Evolutionary conservation across 352 stramenopile genomes (phyloP).

Genomic region (Aphanomyces astaci): DNA sequence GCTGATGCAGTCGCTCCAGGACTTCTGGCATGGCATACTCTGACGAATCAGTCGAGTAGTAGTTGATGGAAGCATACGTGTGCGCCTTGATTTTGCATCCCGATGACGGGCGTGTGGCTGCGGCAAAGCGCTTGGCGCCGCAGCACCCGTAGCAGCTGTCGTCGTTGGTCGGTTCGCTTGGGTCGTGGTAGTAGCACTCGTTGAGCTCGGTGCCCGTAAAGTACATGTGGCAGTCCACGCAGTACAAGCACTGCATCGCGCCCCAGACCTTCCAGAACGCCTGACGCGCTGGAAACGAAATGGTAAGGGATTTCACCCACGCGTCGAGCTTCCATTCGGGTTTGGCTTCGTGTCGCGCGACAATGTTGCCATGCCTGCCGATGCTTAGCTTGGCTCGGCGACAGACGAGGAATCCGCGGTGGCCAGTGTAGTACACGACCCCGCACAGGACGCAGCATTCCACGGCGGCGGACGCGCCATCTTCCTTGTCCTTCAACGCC

Average conservation of each 20-base stretch:
- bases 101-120: not conserved
- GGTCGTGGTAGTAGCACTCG: not conserved
- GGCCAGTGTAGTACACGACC: slow-evolving; percentile 32
- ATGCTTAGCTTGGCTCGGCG: slow-evolving; percentile 34
- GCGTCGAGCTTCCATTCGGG: slow-evolving; percentile 37
- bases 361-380: slow-evolving; percentile 41
- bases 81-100: not conserved
- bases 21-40: not conserved
- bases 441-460: slow-evolving; percentile 42
- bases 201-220: slow-evolving; percentile 7
- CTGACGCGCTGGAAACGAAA: not conserved
- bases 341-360: slow-evolving; percentile 38
- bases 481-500: slow-evolving; percentile 25
- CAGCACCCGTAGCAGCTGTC: not conserved
- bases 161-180: not conserved
- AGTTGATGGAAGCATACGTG: not conserved
- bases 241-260: slow-evolving; percentile 8
- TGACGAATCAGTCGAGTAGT: not conserved
- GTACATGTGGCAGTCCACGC: not conserved
- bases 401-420: slow-evolving; percentile 25
- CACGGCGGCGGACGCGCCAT: slow-evolving; percentile 12
- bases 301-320: slow-evolving; percentile 20
- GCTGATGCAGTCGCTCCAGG: not conserved
- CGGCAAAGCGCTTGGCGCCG: not conserved
- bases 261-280: slow-evolving; percentile 15